These are phyloP conservation scores for Prunus davidiana DNA, from an alignment of 306 rosid species.

Conservation along the genomic window DNA sequence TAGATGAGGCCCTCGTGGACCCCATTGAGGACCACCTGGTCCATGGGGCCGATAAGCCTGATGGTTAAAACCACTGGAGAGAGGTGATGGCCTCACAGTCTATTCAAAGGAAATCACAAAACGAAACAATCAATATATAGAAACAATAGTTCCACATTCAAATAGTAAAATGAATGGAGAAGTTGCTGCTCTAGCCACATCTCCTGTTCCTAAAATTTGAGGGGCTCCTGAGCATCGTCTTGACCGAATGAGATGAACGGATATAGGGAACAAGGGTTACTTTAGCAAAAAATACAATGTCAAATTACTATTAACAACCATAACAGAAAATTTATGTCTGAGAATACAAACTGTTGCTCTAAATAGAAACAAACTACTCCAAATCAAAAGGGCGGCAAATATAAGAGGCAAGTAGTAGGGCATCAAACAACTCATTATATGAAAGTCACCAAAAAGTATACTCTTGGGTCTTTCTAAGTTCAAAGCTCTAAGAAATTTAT, in stretches of 20 bases:
- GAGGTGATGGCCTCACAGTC: constrained; percentile 76
- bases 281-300: not conserved
- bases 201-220: constrained; percentile 4
- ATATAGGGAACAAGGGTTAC: not conserved
- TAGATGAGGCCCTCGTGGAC: constrained; percentile 78
- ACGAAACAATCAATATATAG: constrained; percentile 31
- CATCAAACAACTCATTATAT: not conserved
- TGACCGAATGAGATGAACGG: constrained; percentile 1
- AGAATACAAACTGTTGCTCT: constrained; percentile 3
- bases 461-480: not conserved
- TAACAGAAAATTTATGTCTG: not conserved
- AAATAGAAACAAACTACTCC: not conserved
- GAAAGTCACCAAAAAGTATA: not conserved
- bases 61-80: constrained; percentile 68
- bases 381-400: not conserved
- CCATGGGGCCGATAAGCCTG: constrained; percentile 81
- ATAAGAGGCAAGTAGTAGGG: not conserved
- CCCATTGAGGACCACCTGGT: constrained; percentile 86
- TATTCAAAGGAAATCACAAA: constrained; percentile 36
- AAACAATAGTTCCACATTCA: not conserved
- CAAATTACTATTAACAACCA: not conserved
- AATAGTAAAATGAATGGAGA: constrained; percentile 2
- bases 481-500: not conserved
- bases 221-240: constrained; percentile 9
- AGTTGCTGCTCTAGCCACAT: constrained; percentile 23